Evolutionary conservation across 768 basidiomycete genomes (phyloP), one percentile per base, ranked within the genome.

Genomic region (Calocybe cyanea): DNA sequence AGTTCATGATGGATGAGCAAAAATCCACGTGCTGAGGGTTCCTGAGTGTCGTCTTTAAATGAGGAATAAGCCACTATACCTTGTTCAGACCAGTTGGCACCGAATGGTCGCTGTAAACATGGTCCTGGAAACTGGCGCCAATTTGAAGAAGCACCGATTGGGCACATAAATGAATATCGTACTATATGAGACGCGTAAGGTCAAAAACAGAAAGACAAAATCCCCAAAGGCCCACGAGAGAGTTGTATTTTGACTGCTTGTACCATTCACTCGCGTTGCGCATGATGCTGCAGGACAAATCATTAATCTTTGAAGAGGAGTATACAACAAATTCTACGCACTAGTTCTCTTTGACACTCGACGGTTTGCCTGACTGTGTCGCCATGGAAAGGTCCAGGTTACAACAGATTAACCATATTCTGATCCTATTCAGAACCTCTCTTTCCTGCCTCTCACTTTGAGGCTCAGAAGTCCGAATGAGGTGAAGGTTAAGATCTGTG

Each of bases 381-480:
- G 89, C 84, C 2, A 85, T 85, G 20, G 90, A 92, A 13, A 88
- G 79, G 61, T 96, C 92, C 46, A 94, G 62, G 58, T 90, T 89
- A 67, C 85, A 92, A 61, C 89, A 93, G 40, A 87, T 86, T 72
- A 94, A 77, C 92, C 92, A 96, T 21, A 85, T 81, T n/a, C 92
- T 70, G 33, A 80, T 82, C 47, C 86, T 80, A 61, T 96, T 94
- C 56, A 92, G 65, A 25, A 88, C 75, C 67, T 94, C 92, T 14
- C 92, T 75, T 52, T 87, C 87, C 51, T 87, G 80, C 30, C 73
- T 80, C 63, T 92, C 88, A 18, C 76, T 81, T 44, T 78, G 72
- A n/a, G 82, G 76, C 53, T 83, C 80, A 4, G 69, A 69, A 7
- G 67, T 68, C 7, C 80, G 69, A 7, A 78, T 79, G 37, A 83